These are phyloP conservation scores for Farysia itapuensis DNA, from an alignment of 1,284 basidiomycete species.

Conservation along the genomic window DNA sequence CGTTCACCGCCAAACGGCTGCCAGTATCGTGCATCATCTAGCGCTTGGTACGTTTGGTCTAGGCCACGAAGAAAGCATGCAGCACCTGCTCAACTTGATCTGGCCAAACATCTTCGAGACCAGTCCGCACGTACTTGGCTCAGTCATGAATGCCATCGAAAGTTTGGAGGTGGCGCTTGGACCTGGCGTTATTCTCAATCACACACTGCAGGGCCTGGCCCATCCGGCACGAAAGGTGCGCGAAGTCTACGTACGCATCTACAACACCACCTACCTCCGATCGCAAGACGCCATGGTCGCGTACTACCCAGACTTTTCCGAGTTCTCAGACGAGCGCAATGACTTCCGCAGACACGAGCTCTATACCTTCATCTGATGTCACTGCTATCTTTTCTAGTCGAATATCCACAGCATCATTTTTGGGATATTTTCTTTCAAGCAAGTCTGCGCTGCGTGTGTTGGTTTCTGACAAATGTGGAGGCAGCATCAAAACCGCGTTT, in stretches of 20 bases:
- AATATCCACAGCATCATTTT: too few species aligned
- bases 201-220: constrained; percentile 63
- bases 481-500: too few species aligned
- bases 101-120: constrained; percentile 99
- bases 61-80: constrained; percentile 95
- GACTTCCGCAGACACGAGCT: constrained; percentile 54
- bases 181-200: constrained; percentile 86
- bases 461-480: not conserved
- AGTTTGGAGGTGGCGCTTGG: constrained; percentile 94
- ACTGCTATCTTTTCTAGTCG: not conserved
- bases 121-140: constrained; percentile 94
- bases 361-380: constrained; percentile 16
- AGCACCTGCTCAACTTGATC: constrained; percentile 95
- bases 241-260: constrained; percentile 83
- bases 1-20: constrained; percentile 96
- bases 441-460: not conserved
- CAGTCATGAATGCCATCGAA: constrained; percentile 74
- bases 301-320: constrained; percentile 72
- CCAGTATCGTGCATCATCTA: constrained; percentile 98
- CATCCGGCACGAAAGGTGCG: constrained; percentile 88
- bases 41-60: constrained; percentile 95
- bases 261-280: constrained; percentile 71
- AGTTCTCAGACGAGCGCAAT: constrained; percentile 50
- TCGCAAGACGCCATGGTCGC: constrained; percentile 86
- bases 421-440: not conserved